Conservation (phyloP, 352 stramenopile species). For the Phytopythium litorale region DNA sequence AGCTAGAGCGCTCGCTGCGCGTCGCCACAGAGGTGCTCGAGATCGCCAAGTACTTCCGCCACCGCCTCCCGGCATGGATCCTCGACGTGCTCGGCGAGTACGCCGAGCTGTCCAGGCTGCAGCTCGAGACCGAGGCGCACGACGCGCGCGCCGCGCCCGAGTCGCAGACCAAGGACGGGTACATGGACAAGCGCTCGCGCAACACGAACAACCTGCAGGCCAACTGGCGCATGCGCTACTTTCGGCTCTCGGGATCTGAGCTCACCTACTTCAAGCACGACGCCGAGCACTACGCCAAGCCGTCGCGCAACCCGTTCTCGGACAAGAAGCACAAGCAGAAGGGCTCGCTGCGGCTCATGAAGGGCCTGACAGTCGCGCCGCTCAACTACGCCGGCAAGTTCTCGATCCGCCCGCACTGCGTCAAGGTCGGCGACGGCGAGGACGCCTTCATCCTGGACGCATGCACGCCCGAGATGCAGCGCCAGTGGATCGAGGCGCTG, state of each 20-base stretch:
- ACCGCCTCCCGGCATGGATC: slow-evolving; percentile 47
- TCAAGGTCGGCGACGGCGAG: slow-evolving; percentile 49
- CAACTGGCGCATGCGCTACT: slow-evolving; percentile 71
- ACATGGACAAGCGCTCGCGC: slow-evolving; percentile 61
- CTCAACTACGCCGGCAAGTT: slow-evolving; percentile 67
- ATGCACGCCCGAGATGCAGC: slow-evolving; percentile 49
- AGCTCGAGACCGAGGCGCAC: slow-evolving; percentile 47
- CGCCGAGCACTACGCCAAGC: slow-evolving; percentile 29
- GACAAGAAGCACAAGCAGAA: slow-evolving; percentile 41
- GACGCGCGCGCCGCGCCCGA: slow-evolving; percentile 42
- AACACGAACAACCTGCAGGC: slow-evolving; percentile 49
- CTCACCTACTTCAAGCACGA: slow-evolving; percentile 72
- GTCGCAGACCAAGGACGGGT: slow-evolving; percentile 22
- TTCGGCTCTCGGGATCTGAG: slow-evolving; percentile 39
- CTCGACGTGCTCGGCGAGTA: slow-evolving; percentile 57
- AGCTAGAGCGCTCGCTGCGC: slow-evolving; percentile 24
- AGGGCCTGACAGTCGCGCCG: slow-evolving; percentile 31
- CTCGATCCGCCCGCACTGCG: slow-evolving; percentile 52
- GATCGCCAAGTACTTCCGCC: slow-evolving; percentile 43
- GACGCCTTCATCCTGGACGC: slow-evolving; percentile 60
- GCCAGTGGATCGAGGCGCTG: slow-evolving; percentile 59
- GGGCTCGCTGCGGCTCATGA: slow-evolving; percentile 32
- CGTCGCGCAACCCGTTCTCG: slow-evolving; percentile 54
- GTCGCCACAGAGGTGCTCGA: slow-evolving; percentile 48
- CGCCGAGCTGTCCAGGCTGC: slow-evolving; percentile 44